These are phyloP conservation scores for Phytophthora lateralis DNA, from an alignment of 352 stramenopile species.

Conservation along the genomic window DNA sequence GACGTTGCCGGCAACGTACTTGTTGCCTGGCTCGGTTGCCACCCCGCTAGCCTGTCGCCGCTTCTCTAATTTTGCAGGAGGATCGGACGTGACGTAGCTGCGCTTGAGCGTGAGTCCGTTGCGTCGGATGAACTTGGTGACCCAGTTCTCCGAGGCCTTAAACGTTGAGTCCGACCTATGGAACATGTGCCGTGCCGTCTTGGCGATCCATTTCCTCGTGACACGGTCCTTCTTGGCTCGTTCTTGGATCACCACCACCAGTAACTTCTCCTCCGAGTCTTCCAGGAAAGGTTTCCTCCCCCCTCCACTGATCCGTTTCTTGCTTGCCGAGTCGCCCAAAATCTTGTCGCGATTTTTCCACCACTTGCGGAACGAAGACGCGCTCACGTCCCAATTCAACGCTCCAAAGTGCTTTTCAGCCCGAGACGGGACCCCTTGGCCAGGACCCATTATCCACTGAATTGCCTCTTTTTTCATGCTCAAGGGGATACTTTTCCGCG, in stretches of 20 bases:
- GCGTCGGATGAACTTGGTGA: constrained; percentile 83
- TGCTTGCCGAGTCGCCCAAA: constrained; percentile 65
- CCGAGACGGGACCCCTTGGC: constrained; percentile 70
- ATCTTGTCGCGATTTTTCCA: constrained; percentile 88
- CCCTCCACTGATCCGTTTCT: constrained; percentile 76
- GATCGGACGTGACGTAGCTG: constrained; percentile 79
- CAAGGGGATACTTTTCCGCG: constrained; percentile 77
- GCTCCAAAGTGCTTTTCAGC: constrained; percentile 77
- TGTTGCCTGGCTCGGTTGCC: constrained; percentile 7
- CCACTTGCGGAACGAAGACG: constrained; percentile 83
- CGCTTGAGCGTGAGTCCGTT: constrained; percentile 79
- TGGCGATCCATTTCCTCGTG: constrained; percentile 85
- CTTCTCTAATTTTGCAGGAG: constrained; percentile 28
- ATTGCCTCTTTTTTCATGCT: constrained; percentile 88
- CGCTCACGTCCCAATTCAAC: constrained; percentile 77
- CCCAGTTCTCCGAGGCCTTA: constrained; percentile 84
- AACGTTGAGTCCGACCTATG: constrained; percentile 72
- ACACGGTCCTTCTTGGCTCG: constrained; percentile 80
- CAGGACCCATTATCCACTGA: constrained; percentile 76
- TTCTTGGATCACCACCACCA: constrained; percentile 80
- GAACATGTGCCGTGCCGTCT: constrained; percentile 87
- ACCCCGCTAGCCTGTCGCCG: constrained; percentile 8
- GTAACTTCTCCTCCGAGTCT: constrained; percentile 68
- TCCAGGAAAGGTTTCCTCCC: constrained; percentile 77
- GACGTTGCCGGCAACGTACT: constrained; percentile 14